Conservation (phyloP, 2,329 filamentous ascomycete species). For the Seiridium unicorne region DNA sequence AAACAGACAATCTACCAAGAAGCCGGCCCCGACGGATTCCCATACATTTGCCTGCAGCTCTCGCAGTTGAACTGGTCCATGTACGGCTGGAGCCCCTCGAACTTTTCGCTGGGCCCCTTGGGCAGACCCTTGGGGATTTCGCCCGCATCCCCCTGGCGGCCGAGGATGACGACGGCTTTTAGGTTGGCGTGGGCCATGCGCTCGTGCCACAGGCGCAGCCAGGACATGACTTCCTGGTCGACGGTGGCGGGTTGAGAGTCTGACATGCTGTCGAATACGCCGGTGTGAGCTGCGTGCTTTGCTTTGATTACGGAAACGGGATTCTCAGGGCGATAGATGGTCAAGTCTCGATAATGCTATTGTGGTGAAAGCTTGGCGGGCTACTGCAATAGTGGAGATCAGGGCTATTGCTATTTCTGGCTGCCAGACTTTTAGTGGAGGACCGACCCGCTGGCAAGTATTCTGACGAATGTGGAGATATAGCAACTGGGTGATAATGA, state of each 20-base stretch:
- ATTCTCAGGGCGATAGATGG: too few species aligned
- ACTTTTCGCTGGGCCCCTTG: not conserved
- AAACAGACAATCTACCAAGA: not conserved
- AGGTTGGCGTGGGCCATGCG: slow-evolving; percentile 2
- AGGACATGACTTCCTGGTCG: not conserved
- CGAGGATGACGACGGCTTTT: not conserved
- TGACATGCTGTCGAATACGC: too few species aligned
- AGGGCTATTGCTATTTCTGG: too few species aligned
- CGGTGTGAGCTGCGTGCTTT: too few species aligned
- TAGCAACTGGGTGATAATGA: too few species aligned
- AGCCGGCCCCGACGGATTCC: not conserved
- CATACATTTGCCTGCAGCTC: not conserved
- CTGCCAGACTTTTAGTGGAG: too few species aligned
- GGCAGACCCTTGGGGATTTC: not conserved
- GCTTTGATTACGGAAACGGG: too few species aligned
- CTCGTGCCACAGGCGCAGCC: not conserved
- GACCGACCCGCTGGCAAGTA: too few species aligned
- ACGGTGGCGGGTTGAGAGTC: not conserved
- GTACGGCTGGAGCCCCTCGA: slow-evolving; percentile 2
- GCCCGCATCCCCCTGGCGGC: slow-evolving; percentile 2
- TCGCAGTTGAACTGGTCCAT: slow-evolving; percentile 1
- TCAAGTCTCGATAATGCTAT: too few species aligned
- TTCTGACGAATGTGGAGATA: too few species aligned
- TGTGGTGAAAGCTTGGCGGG: too few species aligned
- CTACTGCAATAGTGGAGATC: too few species aligned